Evolutionary conservation across 1,139 yeast species (phyloP), one percentile per base, ranked within the genome.

Genomic region (Lodderomyces theae): DNA sequence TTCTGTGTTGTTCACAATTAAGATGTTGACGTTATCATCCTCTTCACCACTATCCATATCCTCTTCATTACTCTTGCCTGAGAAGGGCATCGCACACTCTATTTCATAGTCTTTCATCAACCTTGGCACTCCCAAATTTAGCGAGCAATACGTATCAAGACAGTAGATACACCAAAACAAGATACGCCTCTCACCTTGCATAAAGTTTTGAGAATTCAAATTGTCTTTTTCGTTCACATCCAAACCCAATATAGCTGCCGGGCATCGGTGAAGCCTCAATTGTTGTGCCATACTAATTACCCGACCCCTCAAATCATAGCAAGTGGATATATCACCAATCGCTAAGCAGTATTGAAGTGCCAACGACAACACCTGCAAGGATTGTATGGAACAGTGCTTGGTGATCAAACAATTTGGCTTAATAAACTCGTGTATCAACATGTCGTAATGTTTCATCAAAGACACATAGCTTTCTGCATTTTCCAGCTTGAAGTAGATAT

Each of bases 251-350:
- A 88, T 90, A 0, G 94, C 90, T 11, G 90, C 85, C 11, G 95
- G 96, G 61, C 95, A 85, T 49, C 95, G 74, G 57, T 88, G 95
- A 39, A 89, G 69, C 51, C 96, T 78, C 41, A 89, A 65, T 51
- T 89, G 94, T 54, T 86, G 95, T 2, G 92, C 84, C 90, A 86
- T 85, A 21, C 89, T 81, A 5, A 84, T 80, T 6, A 85, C 82
- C 51, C 83, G 69, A 34, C 92, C 90, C 46, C 96, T 71, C 35
- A 84, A 69, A 44, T 82, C 85, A 64, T 87, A 88, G 44, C 89
- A 75, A 1, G 88, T 81, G 11, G 80, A 74, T 31, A 81, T 75
- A 57, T 86, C 89, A 12, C 95, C 95, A 7, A 79, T 77, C 29
- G 82, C 83, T 34, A 86, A 64, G 52, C 86, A 82, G 56, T 86